Conservation (phyloP, 805 yeast species). For the Zygosaccharomyces siamensis region DNA sequence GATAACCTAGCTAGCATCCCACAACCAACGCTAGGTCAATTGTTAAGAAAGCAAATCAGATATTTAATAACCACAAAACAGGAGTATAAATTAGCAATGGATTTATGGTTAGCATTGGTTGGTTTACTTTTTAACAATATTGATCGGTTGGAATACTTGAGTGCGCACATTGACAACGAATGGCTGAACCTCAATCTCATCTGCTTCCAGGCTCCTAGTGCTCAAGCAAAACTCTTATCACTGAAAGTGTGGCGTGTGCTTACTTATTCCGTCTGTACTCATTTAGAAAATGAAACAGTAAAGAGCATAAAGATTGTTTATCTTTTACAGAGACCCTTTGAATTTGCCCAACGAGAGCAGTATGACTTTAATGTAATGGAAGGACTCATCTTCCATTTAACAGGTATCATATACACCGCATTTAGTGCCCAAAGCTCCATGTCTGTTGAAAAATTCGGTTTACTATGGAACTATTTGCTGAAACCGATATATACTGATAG, state of each 20-base stretch:
- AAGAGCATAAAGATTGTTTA: slow-evolving; percentile 4
- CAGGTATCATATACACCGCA: slow-evolving; percentile 19
- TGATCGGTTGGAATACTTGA: slow-evolving; percentile 7
- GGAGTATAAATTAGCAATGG: slow-evolving; percentile 27
- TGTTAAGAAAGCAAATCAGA: slow-evolving; percentile 18
- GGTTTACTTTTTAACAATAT: slow-evolving; percentile 25
- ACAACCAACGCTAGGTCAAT: slow-evolving; percentile 16
- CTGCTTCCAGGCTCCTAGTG: slow-evolving; percentile 14
- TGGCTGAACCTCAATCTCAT: slow-evolving; percentile 24
- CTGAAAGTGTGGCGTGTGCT: slow-evolving; percentile 30
- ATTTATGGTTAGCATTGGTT: slow-evolving; percentile 29
- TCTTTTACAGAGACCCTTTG: slow-evolving; percentile 18
- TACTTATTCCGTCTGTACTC: slow-evolving; percentile 18
- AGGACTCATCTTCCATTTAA: slow-evolving; percentile 18
- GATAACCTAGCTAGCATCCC: not conserved
- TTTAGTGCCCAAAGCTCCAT: slow-evolving; percentile 5
- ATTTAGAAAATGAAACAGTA: slow-evolving; percentile 1
- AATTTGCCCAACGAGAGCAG: slow-evolving; percentile 5
- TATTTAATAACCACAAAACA: slow-evolving; percentile 14
- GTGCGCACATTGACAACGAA: slow-evolving; percentile 4
- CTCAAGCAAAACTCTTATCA: slow-evolving; percentile 16
- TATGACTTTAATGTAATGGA: slow-evolving; percentile 10
- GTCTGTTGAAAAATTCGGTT: slow-evolving; percentile 4
- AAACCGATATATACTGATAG: slow-evolving; percentile 14
- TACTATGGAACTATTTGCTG: slow-evolving; percentile 17